Evolutionary conservation across 2,329 filamentous ascomycete species (phyloP).

Genomic region (Ceratocystis lukuohia): DNA sequence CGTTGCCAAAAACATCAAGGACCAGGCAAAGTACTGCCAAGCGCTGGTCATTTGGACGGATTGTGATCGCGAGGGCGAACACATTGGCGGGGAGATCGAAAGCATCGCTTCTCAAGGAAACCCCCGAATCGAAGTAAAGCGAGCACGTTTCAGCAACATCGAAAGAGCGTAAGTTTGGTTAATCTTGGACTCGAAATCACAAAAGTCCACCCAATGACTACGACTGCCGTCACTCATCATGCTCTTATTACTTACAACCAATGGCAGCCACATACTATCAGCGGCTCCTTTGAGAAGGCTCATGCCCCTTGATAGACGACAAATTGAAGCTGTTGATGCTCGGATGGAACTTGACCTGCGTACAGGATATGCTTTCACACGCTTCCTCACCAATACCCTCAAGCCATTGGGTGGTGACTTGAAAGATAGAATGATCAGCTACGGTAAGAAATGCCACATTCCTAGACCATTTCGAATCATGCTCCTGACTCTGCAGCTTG

Average conservation of each 20-base stretch:
- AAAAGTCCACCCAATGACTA: too few relatives aligned
- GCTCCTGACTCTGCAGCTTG: background rate
- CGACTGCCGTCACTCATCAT: too few relatives aligned
- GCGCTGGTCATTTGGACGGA: conserved; percentile 96
- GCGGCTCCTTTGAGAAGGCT: conserved; percentile 57
- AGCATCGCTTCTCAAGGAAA: conserved; percentile 67
- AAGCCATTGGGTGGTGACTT: conserved; percentile 56
- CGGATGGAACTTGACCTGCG: conserved; percentile 86
- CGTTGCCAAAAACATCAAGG: conserved; percentile 74
- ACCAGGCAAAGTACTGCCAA: conserved; percentile 57
- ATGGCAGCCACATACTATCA: conserved; percentile 61
- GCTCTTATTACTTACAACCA: conserved; percentile 19
- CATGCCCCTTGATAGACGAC: conserved; percentile 65
- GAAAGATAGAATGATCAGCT: conserved; percentile 57
- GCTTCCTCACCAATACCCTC: conserved; percentile 71
- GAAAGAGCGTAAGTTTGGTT: conserved; percentile 53
- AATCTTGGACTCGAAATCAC: too few relatives aligned
- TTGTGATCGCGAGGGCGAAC: conserved; percentile 93
- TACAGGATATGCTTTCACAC: conserved; percentile 84
- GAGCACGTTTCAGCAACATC: conserved; percentile 90
- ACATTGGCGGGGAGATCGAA: conserved; percentile 86
- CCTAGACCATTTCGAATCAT: background rate
- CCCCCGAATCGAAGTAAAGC: conserved; percentile 58
- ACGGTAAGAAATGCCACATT: conserved; percentile 42
- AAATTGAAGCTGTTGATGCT: conserved; percentile 75